phyloP scores from a whole-genome alignment of 1,284 basidiomycete genomes.

The Kwoniella shivajii region DNA sequence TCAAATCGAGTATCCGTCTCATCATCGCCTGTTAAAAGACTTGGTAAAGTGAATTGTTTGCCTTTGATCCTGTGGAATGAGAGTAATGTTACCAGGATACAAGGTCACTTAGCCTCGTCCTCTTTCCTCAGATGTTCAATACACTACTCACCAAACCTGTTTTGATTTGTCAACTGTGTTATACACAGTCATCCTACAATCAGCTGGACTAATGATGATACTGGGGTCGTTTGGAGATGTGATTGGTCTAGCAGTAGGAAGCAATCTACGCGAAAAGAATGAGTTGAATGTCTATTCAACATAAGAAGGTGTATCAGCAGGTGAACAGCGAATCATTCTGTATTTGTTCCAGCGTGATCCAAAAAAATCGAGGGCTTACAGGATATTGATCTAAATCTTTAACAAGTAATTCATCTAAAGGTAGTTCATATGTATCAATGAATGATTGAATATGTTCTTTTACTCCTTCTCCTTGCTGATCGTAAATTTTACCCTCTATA shows the following conservation, averaged over 20 bases:
- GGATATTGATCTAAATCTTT: constrained; percentile 65
- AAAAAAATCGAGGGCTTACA: constrained; percentile 38
- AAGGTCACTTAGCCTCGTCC: no score
- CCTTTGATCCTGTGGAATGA: constrained; percentile 68
- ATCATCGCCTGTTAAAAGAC: constrained; percentile 60
- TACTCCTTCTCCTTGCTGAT: constrained; percentile 48
- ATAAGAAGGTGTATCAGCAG: background rate
- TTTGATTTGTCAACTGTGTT: constrained; percentile 64
- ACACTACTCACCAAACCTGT: constrained; percentile 63
- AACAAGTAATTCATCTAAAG: constrained; percentile 66
- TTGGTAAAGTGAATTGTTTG: constrained; percentile 66
- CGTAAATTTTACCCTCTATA: constrained; percentile 54
- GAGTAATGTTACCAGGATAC: background rate
- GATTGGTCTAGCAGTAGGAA: constrained; percentile 67
- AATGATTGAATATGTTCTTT: constrained; percentile 68
- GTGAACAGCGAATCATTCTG: background rate
- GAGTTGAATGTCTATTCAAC: constrained; percentile 67
- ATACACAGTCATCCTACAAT: constrained; percentile 74
- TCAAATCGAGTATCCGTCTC: constrained; percentile 59
- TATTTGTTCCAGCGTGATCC: background rate
- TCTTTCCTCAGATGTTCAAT: no score
- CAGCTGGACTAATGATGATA: constrained; percentile 68
- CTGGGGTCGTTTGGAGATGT: constrained; percentile 61
- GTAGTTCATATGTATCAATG: constrained; percentile 69
- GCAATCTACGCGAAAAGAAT: constrained; percentile 75